Evolutionary conservation across 345 rosid species (phyloP).

Genomic region (Orychophragmus violaceus): DNA sequence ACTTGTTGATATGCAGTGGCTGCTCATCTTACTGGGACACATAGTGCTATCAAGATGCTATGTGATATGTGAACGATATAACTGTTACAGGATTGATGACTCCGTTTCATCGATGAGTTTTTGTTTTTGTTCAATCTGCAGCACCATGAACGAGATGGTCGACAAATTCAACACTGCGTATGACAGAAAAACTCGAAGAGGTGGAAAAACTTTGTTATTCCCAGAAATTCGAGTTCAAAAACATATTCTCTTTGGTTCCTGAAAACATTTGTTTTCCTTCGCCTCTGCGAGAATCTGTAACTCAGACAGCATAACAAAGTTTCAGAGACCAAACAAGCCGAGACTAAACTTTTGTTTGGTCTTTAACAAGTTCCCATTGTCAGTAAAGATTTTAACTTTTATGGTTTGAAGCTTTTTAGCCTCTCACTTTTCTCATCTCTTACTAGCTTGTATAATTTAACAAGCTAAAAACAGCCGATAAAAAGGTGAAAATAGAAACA

Average conservation of each 20-base stretch:
- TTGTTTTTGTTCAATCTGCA: conserved; percentile 32
- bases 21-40: conserved; percentile 95
- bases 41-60: conserved; percentile 96
- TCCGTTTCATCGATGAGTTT: conserved; percentile 1
- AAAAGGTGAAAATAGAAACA: neutral
- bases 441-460: neutral
- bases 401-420: neutral
- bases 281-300: neutral
- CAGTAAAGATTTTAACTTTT: neutral
- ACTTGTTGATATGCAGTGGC: conserved; percentile 57
- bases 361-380: neutral
- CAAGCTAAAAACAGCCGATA: neutral
- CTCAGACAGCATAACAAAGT: conserved; percentile 2
- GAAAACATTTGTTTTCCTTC: neutral
- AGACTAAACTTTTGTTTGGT: neutral
- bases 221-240: neutral
- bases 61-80: neutral
- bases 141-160: conserved; percentile 87
- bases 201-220: conserved; percentile 71
- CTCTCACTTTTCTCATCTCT: neutral
- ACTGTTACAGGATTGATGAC: neutral
- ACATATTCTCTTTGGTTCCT: neutral
- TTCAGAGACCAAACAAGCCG: neutral
- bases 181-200: conserved; percentile 83
- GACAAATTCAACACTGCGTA: conserved; percentile 97